These are phyloP conservation scores for Aspergillus sp. DNA, from an alignment of 2,329 filamentous ascomycete species.

Conservation along the genomic window DNA sequence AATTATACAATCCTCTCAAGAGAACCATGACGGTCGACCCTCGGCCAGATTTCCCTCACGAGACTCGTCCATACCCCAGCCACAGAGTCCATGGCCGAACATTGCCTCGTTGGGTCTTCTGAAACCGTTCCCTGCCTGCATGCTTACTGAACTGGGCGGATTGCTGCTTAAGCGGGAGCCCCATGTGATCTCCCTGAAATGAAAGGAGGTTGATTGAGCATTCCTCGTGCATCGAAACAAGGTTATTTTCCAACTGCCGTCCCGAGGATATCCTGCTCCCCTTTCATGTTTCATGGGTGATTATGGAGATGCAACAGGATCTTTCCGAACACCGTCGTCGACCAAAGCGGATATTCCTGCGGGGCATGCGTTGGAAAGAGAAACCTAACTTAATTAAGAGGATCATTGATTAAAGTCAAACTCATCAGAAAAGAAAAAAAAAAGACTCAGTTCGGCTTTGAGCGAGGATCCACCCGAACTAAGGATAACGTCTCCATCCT, in stretches of 20 bases:
- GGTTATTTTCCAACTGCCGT: slow-evolving; percentile 15
- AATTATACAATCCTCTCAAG: no score
- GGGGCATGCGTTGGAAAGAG: slow-evolving; percentile 6
- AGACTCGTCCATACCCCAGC: no score
- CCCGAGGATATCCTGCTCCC: slow-evolving; percentile 16
- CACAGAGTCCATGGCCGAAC: no score
- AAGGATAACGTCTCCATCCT: background rate
- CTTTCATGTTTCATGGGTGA: background rate
- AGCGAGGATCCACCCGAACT: background rate
- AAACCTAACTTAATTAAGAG: slow-evolving; percentile 6
- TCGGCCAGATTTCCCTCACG: no score
- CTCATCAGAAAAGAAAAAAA: background rate
- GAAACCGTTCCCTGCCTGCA: background rate
- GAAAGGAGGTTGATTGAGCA: slow-evolving; percentile 2
- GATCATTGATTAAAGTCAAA: background rate
- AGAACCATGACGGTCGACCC: no score
- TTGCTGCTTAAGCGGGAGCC: background rate
- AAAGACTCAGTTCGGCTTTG: background rate
- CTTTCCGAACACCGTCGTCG: slow-evolving; percentile 7
- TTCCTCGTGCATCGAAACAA: slow-evolving; percentile 6
- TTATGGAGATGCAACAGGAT: slow-evolving; percentile 5
- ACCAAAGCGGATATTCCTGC: slow-evolving; percentile 9
- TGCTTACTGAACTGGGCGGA: background rate
- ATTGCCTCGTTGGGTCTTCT: background rate
- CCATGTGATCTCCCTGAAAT: background rate